Conservation (phyloP, 208 protist species). For the Leptomonas seymouri region DNA sequence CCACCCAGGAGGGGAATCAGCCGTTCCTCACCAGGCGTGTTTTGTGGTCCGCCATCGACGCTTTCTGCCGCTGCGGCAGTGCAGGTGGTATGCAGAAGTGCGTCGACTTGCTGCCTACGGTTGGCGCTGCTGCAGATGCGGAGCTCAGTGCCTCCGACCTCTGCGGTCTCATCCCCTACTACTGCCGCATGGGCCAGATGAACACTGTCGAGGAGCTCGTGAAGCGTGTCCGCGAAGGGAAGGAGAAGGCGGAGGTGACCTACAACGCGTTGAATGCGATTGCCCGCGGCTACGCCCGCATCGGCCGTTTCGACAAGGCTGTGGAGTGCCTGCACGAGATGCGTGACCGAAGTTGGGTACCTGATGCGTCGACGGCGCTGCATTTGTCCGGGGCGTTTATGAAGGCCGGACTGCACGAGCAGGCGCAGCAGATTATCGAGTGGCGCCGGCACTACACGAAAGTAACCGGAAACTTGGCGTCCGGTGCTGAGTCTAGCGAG, state of each 20-base stretch:
- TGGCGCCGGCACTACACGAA: slow-evolving; percentile 87
- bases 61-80: slow-evolving; percentile 82
- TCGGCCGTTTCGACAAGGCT: slow-evolving; percentile 85
- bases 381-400: slow-evolving; percentile 79
- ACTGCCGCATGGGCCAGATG: slow-evolving; percentile 80
- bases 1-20: slow-evolving; percentile 29
- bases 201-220: slow-evolving; percentile 73
- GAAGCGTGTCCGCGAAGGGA: slow-evolving; percentile 17
- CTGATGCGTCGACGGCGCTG: slow-evolving; percentile 79
- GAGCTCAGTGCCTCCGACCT: slow-evolving; percentile 42
- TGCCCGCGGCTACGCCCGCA: slow-evolving; percentile 70
- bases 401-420: slow-evolving; percentile 87
- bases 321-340: slow-evolving; percentile 80
- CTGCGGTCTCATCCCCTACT: slow-evolving; percentile 79
- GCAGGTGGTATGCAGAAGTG: slow-evolving; percentile 57
- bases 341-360: slow-evolving; percentile 79
- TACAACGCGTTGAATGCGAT: slow-evolving; percentile 86
- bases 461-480: slow-evolving; percentile 16
- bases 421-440: slow-evolving; percentile 86
- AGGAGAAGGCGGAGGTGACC: slow-evolving; percentile 40
- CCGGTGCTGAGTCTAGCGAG: not conserved
- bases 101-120: slow-evolving; percentile 41
- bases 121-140: slow-evolving; percentile 1
- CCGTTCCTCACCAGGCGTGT: slow-evolving; percentile 60
- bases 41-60: slow-evolving; percentile 77